Conservation (phyloP, 108 stramenopile genomes). For the Nitzschia inconspicua region DNA sequence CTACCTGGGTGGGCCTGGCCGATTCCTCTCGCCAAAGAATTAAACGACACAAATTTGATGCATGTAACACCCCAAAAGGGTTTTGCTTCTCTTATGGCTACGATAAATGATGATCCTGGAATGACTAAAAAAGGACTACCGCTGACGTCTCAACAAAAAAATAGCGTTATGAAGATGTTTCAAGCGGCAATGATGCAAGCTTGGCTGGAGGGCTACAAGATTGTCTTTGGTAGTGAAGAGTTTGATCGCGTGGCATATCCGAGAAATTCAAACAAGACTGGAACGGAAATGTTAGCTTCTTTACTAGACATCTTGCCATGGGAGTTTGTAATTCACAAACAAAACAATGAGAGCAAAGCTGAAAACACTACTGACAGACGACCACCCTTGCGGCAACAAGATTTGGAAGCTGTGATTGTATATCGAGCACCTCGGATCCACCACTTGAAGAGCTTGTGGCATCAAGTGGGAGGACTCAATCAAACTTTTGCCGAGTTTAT, state of each 20-base stretch:
- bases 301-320: neutral
- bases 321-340: neutral
- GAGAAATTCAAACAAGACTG: neutral
- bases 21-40: no score
- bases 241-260: conserved; percentile 2
- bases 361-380: neutral
- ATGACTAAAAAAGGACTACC: no score
- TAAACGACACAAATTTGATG: no score
- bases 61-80: no score
- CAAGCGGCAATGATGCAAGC: no score
- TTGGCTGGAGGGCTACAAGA: no score
- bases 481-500: neutral
- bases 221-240: conserved; percentile 8
- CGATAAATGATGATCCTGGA: no score
- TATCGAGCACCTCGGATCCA: neutral
- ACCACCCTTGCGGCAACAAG: neutral
- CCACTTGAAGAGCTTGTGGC: neutral
- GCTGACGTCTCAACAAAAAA: no score
- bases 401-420: neutral
- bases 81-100: no score
- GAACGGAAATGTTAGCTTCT: neutral
- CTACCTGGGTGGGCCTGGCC: no score
- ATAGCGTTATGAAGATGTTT: no score
- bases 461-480: neutral
- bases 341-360: neutral